These are phyloP conservation scores for Babesia sp. DNA, from an alignment of 169 alveolate species.

Conservation along the genomic window DNA sequence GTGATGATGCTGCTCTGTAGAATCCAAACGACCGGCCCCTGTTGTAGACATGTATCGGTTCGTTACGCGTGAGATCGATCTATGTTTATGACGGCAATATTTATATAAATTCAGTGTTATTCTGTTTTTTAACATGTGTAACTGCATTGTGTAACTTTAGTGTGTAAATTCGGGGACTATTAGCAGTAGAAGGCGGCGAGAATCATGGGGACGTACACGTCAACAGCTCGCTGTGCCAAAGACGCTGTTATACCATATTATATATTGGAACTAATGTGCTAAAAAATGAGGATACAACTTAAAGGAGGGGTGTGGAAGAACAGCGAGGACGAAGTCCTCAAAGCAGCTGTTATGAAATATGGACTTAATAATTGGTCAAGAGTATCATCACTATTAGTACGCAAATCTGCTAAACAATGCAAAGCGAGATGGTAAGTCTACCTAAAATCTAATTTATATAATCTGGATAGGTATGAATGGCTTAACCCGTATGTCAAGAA, in stretches of 20 bases:
- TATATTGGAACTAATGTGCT: neutral
- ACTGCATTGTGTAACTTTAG: slow-evolving; percentile 2
- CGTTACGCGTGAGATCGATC: too few relatives aligned
- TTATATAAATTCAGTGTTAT: too few relatives aligned
- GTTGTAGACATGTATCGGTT: slow-evolving; percentile 12
- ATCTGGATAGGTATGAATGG: slow-evolving; percentile 95
- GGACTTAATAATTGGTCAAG: slow-evolving; percentile 99
- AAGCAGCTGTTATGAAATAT: slow-evolving; percentile 99
- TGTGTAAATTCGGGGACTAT: neutral
- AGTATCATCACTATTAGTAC: slow-evolving; percentile 95
- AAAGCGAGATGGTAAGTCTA: slow-evolving; percentile 97
- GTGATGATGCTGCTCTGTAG: slow-evolving; percentile 2
- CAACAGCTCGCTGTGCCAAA: neutral
- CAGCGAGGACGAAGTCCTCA: slow-evolving; percentile 99
- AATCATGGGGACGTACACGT: neutral
- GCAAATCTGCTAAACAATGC: slow-evolving; percentile 99
- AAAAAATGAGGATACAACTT: slow-evolving; percentile 92
- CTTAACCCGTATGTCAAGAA: slow-evolving; percentile 98
- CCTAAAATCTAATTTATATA: slow-evolving; percentile 91
- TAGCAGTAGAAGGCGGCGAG: neutral
- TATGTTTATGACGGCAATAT: too few relatives aligned
- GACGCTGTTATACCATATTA: neutral
- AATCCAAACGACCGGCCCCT: neutral
- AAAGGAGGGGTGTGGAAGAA: slow-evolving; percentile 99
- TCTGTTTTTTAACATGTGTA: too few relatives aligned